These are phyloP conservation scores for Trichoderma sp. DNA, from an alignment of 2,329 filamentous ascomycete species.

Conservation along the genomic window DNA sequence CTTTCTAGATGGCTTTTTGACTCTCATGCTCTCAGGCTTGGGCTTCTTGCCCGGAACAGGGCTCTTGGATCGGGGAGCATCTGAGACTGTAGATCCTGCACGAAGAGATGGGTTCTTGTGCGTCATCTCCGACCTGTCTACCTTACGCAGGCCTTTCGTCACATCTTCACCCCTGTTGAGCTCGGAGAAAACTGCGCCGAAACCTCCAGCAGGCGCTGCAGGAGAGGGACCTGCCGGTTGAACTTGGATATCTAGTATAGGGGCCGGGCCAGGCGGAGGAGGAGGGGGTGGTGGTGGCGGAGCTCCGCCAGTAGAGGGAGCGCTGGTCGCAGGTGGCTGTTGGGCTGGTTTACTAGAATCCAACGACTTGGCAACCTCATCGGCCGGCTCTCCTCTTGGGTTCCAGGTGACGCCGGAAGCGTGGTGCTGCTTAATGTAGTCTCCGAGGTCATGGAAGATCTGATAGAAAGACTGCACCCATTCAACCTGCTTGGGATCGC, in stretches of 20 bases:
- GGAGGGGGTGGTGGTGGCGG: constrained; percentile 60
- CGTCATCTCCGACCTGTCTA: constrained; percentile 94
- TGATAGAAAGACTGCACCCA: constrained; percentile 93
- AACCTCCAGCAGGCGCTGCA: constrained; percentile 49
- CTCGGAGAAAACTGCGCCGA: constrained; percentile 86
- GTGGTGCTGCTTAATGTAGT: constrained; percentile 83
- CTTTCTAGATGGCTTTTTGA: constrained; percentile 77
- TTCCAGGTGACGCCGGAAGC: constrained; percentile 84
- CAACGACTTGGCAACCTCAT: constrained; percentile 62
- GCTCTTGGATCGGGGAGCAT: constrained; percentile 68
- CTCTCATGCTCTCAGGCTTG: constrained; percentile 80
- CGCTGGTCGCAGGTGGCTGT: constrained; percentile 31
- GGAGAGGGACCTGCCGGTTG: constrained; percentile 25
- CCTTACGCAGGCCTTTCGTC: constrained; percentile 85
- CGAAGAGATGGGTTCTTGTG: constrained; percentile 94
- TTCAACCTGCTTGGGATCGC: constrained; percentile 75
- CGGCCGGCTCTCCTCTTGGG: constrained; percentile 66
- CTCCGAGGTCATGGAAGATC: constrained; percentile 77
- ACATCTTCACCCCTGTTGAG: constrained; percentile 87
- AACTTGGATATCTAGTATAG: constrained; percentile 59
- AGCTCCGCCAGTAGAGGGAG: constrained; percentile 51
- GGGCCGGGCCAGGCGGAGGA: constrained; percentile 68
- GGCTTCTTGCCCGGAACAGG: constrained; percentile 85
- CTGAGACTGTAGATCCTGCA: constrained; percentile 66
- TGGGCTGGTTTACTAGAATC: constrained; percentile 26